phyloP scores from a whole-genome alignment of 2,329 filamentous ascomycete genomes.

The Beauveria sp. region DNA sequence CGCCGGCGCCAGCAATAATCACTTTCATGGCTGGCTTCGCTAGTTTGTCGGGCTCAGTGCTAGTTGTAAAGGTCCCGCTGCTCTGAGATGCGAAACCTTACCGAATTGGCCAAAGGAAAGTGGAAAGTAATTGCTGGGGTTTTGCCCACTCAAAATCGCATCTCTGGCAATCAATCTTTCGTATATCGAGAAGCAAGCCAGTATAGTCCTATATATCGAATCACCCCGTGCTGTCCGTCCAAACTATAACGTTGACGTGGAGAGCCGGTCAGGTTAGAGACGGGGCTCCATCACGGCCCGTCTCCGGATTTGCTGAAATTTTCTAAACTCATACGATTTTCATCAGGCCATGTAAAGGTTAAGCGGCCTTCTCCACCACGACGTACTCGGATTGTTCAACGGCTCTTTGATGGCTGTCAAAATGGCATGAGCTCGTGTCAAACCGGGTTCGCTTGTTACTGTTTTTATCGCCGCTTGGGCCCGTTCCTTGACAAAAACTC shows the following conservation, averaged over 20 bases:
- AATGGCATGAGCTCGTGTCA: conserved; percentile 4
- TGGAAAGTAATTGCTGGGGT: neutral
- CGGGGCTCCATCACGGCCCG: neutral
- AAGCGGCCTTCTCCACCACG: neutral
- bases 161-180: neutral
- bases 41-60: neutral
- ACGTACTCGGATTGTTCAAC: neutral
- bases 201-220: neutral
- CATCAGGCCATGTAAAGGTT: neutral
- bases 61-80: neutral
- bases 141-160: neutral
- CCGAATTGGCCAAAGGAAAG: no score
- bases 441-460: neutral
- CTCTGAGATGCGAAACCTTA: neutral
- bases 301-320: neutral
- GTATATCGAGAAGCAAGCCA: neutral
- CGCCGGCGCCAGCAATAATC: conserved; percentile 6
- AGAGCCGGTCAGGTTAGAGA: neutral
- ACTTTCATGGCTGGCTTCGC: neutral
- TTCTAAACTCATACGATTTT: conserved; percentile 6
- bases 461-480: neutral
- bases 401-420: neutral
- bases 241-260: neutral
- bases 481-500: neutral
- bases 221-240: neutral